Conservation (phyloP, 2,329 filamentous ascomycete genomes). For the Ascocoryne sarcoides region DNA sequence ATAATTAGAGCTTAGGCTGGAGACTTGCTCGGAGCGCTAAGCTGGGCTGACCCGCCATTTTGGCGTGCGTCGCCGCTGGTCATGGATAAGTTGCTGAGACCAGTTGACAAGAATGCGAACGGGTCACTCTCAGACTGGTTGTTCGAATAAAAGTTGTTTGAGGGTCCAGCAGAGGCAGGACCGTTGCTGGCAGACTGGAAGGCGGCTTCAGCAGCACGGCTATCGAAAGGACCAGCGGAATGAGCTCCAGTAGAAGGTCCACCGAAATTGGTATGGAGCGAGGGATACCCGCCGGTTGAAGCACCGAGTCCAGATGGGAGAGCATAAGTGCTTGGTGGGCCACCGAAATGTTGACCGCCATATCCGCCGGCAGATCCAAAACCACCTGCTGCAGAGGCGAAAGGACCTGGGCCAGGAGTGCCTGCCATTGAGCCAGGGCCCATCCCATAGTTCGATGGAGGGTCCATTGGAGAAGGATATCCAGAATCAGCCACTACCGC, state of each 20-base stretch:
- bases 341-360: constrained; percentile 72
- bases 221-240: constrained; percentile 81
- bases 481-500: constrained; percentile 91
- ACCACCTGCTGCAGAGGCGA: constrained; percentile 57
- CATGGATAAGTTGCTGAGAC: constrained; percentile 65
- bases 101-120: constrained; percentile 69
- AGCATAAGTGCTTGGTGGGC: constrained; percentile 79
- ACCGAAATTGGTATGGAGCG: constrained; percentile 72
- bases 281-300: constrained; percentile 68
- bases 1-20: constrained; percentile 22
- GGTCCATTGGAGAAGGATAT: constrained; percentile 85
- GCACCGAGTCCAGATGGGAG: constrained; percentile 79
- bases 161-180: constrained; percentile 65
- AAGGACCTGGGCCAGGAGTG: constrained; percentile 68
- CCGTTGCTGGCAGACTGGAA: constrained; percentile 85
- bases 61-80: constrained; percentile 55
- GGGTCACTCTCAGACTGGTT: constrained; percentile 63
- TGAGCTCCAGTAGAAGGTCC: constrained; percentile 67
- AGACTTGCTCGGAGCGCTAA: constrained; percentile 28
- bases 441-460: constrained; percentile 75
- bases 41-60: constrained; percentile 41
- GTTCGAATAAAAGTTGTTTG: constrained; percentile 57
- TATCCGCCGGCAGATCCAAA: constrained; percentile 59
- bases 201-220: constrained; percentile 85
- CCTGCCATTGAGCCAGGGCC: constrained; percentile 79